phyloP scores from a whole-genome alignment of 192 early-diverging fungal species.

The Coemansia sp. region DNA sequence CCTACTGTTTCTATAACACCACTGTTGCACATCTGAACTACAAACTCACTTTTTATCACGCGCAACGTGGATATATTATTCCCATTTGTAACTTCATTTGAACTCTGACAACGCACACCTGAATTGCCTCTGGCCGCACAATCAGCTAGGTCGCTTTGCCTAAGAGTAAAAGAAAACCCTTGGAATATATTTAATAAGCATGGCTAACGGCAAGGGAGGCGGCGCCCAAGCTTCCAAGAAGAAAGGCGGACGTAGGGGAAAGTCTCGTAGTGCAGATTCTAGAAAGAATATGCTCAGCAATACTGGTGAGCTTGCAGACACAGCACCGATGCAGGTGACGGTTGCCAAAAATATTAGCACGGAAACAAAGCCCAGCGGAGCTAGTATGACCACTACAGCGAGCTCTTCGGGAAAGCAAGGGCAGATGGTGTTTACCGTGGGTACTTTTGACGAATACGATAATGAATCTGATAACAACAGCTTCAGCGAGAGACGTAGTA shows the following conservation, averaged over 20 bases:
- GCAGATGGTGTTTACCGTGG: conserved; percentile 49
- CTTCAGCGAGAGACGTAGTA: conserved; percentile 3
- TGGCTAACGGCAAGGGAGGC: conserved; percentile 29
- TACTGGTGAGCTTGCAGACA: background rate
- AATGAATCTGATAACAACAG: conserved; percentile 10
- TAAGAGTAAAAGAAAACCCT: background rate
- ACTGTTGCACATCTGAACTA: too few relatives aligned
- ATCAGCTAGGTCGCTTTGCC: background rate
- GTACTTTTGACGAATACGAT: conserved; percentile 47
- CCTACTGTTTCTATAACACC: background rate
- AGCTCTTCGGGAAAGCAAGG: conserved; percentile 31
- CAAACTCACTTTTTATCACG: too few relatives aligned
- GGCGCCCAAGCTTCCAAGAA: conserved; percentile 16
- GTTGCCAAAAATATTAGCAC: background rate
- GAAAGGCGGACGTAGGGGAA: conserved; percentile 14
- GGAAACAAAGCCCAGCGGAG: conserved; percentile 6
- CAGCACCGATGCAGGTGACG: background rate
- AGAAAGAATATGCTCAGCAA: background rate
- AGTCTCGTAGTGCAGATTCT: conserved; percentile 8
- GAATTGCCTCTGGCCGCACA: background rate
- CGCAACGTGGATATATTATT: too few relatives aligned
- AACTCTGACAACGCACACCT: conserved; percentile 1
- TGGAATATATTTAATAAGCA: background rate
- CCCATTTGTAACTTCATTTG: background rate
- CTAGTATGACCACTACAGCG: conserved; percentile 1